Evolutionary conservation across 2,329 filamentous ascomycete genomes (phyloP), one percentile per base, ranked within the genome.

Genomic region (Talaromyces sp.): DNA sequence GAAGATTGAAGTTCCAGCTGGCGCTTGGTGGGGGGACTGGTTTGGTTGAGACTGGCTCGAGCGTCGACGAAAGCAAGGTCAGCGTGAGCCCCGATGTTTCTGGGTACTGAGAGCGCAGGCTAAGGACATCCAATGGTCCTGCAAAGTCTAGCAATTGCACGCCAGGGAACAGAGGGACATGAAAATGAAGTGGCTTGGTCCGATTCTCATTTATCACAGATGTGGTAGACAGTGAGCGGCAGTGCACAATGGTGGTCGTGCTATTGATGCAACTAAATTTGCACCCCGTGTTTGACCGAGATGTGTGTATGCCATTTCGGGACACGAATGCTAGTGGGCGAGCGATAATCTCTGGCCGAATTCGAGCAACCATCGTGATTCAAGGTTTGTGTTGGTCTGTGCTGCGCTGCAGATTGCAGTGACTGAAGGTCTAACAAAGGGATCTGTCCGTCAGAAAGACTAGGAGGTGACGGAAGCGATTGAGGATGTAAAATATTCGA

Each of bases 151-250:
- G 60, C 60, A 63, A 36, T 27, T 63, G 60, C 22, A 63, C 47
- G 60, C 60, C 47, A 63, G 60, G 60, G 19, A 63, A 63, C 31
- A 63, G 31, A 15, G 60, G 60, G 15, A 63, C 51, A 54, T 63
- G 60, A 36, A 63, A 63, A 31, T 63, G 60, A 22, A 63, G 47
- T 19, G 60, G 60, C 31, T 56, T 63, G n/a, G 22, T 47, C 29
- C n/a, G 40, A 34, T 34, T 34, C 27, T 25, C 27, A 22, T 45
- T 45, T 5, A 19, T 29, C 38, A 25, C 25, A 43, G 56, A n/a
- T 17, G n/a, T 36, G 19, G 58, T 60, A 27, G 40, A 60, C 40
- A 60, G 22, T 49, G 40, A 5, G 29, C 40, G 27, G 10, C 29
- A 34, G 40, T 22, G 47, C 31, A 29, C 2, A 29, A n/a, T 51